Percentiles rank a stretch among this genome's conserved stretches.
phyloP scores from a whole-genome alignment of 768 basidiomycete genomes.

The Wakefieldia striispora region DNA sequence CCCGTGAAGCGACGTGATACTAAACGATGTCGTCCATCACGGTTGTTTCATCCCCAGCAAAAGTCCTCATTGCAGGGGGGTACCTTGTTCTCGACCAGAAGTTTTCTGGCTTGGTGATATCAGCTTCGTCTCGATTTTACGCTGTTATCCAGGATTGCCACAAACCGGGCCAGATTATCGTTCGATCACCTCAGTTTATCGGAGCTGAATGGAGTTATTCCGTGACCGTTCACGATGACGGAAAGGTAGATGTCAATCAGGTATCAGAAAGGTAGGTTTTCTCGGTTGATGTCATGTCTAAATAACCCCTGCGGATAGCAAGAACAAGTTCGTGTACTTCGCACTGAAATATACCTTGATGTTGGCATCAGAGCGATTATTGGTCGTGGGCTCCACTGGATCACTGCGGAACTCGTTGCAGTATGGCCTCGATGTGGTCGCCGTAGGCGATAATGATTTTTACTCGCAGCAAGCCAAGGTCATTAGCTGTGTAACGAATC shows the following conservation, averaged over 20 bases:
- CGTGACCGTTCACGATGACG: conserved; percentile 39
- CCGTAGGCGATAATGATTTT: conserved; percentile 95
- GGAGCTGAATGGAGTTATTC: conserved; percentile 74
- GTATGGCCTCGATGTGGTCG: conserved; percentile 68
- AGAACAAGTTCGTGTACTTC: conserved; percentile 92
- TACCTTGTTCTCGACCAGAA: conserved; percentile 92
- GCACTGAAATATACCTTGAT: conserved; percentile 77
- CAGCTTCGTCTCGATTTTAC: conserved; percentile 94
- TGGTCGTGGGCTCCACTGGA: conserved; percentile 38
- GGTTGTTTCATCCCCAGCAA: conserved; percentile 88
- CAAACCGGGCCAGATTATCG: conserved; percentile 49
- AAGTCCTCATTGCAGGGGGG: conserved; percentile 92
- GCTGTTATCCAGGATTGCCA: conserved; percentile 54
- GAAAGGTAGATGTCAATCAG: conserved; percentile 23
- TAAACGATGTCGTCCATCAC: conserved; percentile 49
- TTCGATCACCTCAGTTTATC: conserved; percentile 91
- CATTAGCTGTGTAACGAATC: conserved; percentile 2
- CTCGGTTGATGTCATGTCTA: neutral
- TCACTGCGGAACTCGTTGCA: conserved; percentile 41
- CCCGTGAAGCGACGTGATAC: too few species aligned
- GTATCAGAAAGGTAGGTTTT: conserved; percentile 21
- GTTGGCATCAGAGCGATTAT: conserved; percentile 54
- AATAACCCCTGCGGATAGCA: conserved; percentile 36
- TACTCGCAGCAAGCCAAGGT: conserved; percentile 93
- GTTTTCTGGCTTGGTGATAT: conserved; percentile 85